Conservation (phyloP, 2,329 filamentous ascomycete genomes). For the Chrysoporthe austroafricana region DNA sequence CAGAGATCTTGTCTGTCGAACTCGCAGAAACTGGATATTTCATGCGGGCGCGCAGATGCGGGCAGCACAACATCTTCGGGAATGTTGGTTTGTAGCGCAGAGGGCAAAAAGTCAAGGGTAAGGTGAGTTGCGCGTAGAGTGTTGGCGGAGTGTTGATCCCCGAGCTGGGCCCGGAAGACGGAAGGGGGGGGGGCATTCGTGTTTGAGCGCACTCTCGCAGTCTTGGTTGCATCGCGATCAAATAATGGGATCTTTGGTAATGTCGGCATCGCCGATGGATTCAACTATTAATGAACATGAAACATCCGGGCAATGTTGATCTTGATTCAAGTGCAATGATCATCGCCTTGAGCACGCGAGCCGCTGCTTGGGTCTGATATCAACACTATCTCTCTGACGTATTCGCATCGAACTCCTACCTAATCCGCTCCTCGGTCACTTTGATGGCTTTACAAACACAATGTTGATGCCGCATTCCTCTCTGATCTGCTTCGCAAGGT, state of each 20-base stretch:
- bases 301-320: neutral
- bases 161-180: neutral
- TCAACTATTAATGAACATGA: neutral
- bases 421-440: neutral
- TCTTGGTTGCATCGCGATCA: neutral
- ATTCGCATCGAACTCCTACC: neutral
- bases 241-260: neutral
- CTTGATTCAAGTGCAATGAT: neutral
- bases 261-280: neutral
- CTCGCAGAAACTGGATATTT: neutral
- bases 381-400: neutral
- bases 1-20: neutral
- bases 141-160: slow-evolving; percentile 2
- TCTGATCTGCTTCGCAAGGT: too few relatives aligned
- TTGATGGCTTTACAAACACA: neutral
- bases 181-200: neutral
- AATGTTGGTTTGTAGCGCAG: neutral
- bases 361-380: neutral
- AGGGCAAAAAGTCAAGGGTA: neutral
- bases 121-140: slow-evolving; percentile 1
- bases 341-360: neutral
- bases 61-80: slow-evolving; percentile 6
- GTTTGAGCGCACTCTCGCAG: neutral
- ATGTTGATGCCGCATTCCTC: neutral
- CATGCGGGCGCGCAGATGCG: slow-evolving; percentile 19